These are phyloP conservation scores for Fonsecaea nubica DNA, from an alignment of 2,329 filamentous ascomycete species.

Conservation along the genomic window DNA sequence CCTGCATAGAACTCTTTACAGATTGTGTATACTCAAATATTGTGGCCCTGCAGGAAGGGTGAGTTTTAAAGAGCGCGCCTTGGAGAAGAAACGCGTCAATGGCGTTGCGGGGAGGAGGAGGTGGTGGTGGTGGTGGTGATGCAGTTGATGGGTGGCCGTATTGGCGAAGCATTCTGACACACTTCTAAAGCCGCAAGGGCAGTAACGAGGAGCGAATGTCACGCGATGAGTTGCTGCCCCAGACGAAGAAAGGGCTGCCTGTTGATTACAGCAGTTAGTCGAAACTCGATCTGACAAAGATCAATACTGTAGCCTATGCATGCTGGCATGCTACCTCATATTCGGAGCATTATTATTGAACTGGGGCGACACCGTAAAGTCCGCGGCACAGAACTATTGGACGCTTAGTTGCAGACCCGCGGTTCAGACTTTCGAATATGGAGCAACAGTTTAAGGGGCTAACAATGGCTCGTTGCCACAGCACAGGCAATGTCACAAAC, in stretches of 20 bases:
- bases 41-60: background rate
- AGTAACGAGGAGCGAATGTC: constrained; percentile 6
- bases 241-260: background rate
- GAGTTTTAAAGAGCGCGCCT: background rate
- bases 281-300: background rate
- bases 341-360: background rate
- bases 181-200: constrained; percentile 12
- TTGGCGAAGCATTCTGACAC: constrained; percentile 1
- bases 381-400: background rate
- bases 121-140: background rate
- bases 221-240: constrained; percentile 8
- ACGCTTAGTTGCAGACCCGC: background rate
- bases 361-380: background rate
- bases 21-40: background rate
- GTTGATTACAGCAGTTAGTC: background rate
- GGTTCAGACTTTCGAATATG: background rate
- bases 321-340: background rate
- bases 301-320: no score
- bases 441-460: constrained; percentile 1
- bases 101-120: constrained; percentile 2
- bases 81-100: constrained; percentile 4
- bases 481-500: background rate
- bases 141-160: background rate
- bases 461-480: background rate
- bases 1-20: background rate